Evolutionary conservation across 2,329 filamentous ascomycete species (phyloP), one percentile per base, ranked within the genome.

Genomic region (Aspergillus terreus): DNA sequence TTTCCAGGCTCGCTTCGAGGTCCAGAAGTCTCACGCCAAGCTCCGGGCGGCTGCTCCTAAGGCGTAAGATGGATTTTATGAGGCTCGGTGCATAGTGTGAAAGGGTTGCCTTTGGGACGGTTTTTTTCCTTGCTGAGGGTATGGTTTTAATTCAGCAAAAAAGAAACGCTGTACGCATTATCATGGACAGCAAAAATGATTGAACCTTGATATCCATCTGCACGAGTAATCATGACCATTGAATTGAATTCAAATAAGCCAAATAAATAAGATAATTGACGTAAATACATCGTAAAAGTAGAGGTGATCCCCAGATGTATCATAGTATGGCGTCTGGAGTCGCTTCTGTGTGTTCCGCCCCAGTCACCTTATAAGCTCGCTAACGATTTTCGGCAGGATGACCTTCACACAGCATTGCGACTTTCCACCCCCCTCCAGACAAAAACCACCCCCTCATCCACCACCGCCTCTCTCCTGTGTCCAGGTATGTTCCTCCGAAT

Each of bases 1-100:
- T 52, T 43, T 51, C 48, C 66, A 86, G 83, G 82, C 82, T 77
- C 89, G 92, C 76, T 97, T 95, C 81, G 92, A 96, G 84, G 87
- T 96, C 79, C 88, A 88, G 81, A 97, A 96, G 88, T 87, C 90
- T 71, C 83, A 95, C 74, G 90, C 91, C 75, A 95, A 96, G 85
- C 81, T 95, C 79, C 88, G 88, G 82, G 86, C 88, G 69, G 80
- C 86, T 69, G 86, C 86, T 69, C 86, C 88, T 76, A 90, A 88
- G 73, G 75, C 66, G 63, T 69, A 67, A 30, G 62, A 68, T 63
- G 63, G 63, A 67, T 65, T 56, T 52, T 61, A 68, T 63, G 66
- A 67, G 63, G 66, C 65, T 68, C 64, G 67, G 68, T 71, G 69
- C 67, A 70, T 72, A 67, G 70, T 69, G 68, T 69, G 68, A 71